These are phyloP conservation scores for Geotrichum cucujoidarum DNA, from an alignment of 1,139 yeast species.

Conservation along the genomic window DNA sequence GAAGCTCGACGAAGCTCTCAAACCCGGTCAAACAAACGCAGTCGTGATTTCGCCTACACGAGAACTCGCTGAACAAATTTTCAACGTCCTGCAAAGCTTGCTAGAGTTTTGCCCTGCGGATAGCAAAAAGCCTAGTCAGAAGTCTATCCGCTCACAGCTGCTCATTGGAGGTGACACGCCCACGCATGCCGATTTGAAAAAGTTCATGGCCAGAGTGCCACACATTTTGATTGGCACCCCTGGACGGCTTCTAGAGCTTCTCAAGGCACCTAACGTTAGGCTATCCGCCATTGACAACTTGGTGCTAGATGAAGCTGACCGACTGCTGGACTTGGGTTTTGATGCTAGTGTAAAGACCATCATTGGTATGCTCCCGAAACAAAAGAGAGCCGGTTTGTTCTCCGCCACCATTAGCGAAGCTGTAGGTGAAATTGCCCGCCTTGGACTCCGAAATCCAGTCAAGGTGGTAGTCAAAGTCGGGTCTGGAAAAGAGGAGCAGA, in stretches of 20 bases:
- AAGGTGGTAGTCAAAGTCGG: slow-evolving; percentile 60
- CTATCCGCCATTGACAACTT: slow-evolving; percentile 61
- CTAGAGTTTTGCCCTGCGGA: slow-evolving; percentile 57
- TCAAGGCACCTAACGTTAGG: slow-evolving; percentile 40
- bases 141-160: slow-evolving; percentile 56
- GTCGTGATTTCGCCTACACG: slow-evolving; percentile 84
- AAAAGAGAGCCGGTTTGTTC: slow-evolving; percentile 87
- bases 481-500: slow-evolving; percentile 34
- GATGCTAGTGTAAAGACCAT: slow-evolving; percentile 63
- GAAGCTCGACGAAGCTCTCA: slow-evolving; percentile 28
- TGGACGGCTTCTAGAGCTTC: slow-evolving; percentile 76
- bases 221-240: slow-evolving; percentile 89
- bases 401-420: slow-evolving; percentile 89
- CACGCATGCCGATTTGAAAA: slow-evolving; percentile 68
- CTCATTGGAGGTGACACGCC: slow-evolving; percentile 71
- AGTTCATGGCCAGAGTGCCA: slow-evolving; percentile 51
- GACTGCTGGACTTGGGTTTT: slow-evolving; percentile 75
- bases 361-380: slow-evolving; percentile 69
- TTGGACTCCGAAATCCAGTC: slow-evolving; percentile 85
- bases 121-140: slow-evolving; percentile 23
- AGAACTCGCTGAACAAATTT: slow-evolving; percentile 83
- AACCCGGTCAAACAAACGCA: slow-evolving; percentile 59
- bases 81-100: slow-evolving; percentile 56
- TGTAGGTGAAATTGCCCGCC: slow-evolving; percentile 39
- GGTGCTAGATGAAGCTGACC: slow-evolving; percentile 90